These are phyloP conservation scores for Ramaria rubella DNA, from an alignment of 768 basidiomycete genomes.

Conservation along the genomic window DNA sequence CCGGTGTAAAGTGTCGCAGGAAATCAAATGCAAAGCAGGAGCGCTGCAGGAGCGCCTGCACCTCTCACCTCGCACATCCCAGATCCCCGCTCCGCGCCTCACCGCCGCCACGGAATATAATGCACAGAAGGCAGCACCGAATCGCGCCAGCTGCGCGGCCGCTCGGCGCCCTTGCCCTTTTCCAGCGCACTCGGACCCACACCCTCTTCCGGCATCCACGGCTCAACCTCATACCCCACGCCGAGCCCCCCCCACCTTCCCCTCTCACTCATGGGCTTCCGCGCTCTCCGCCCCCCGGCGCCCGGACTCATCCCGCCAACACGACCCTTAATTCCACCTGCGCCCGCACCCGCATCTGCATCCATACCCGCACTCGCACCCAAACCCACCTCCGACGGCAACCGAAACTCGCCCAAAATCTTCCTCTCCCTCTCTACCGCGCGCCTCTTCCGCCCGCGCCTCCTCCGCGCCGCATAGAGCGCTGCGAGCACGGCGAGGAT, in stretches of 20 bases:
- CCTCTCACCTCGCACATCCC: too few species aligned
- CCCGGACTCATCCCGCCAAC: not conserved
- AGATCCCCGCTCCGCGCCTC: too few species aligned
- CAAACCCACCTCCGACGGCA: constrained; percentile 2
- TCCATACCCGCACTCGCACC: not conserved
- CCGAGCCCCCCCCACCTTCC: not conserved
- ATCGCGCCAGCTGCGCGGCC: not conserved
- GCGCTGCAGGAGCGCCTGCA: too few species aligned
- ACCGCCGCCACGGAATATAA: not conserved
- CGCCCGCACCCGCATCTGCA: not conserved
- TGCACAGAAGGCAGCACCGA: not conserved
- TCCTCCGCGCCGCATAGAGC: constrained; percentile 42
- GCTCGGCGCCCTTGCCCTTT: not conserved
- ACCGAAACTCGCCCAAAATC: not conserved
- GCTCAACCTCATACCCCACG: not conserved
- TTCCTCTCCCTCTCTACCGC: constrained; percentile 35
- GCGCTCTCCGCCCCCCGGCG: not conserved
- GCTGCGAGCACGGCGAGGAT: not conserved
- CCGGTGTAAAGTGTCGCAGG: too few species aligned
- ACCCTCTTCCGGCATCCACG: not conserved
- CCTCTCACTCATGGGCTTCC: not conserved
- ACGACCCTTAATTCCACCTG: not conserved
- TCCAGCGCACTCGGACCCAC: not conserved
- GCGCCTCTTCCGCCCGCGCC: constrained; percentile 61
- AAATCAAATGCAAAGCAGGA: too few species aligned